Base-by-base conservation (phyloP, 2,329 filamentous ascomycete genomes). In the Lizonia empirigonia region DNA sequence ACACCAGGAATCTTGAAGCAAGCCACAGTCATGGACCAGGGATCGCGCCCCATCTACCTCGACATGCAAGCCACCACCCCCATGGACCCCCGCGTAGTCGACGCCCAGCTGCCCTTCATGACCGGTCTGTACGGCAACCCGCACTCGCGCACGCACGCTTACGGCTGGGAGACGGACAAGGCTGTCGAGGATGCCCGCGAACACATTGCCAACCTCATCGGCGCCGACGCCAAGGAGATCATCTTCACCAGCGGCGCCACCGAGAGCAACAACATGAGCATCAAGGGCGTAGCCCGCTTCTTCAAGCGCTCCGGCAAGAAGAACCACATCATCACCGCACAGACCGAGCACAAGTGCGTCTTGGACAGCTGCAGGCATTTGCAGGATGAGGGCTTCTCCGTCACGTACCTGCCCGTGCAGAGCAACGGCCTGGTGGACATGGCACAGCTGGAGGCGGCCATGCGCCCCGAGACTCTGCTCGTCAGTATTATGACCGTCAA, bases 401-500 rank as follows among this genome's bases (percentile, higher is more conserved):
- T 99, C 61, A 99, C 94, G n/a, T 99, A 99, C 67, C 82, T 99
- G 37, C 91, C 94, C 3, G 94, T 99, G 5, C 84, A 92, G 75
- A 83, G 77, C 67, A 93, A 90, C 61, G 94, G 94, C n/a, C 78
- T 97, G 60, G 80, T 99, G 65, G 84, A 88, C 61, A 83, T 99
- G 79, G 82, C 89, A 33, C 85, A 94, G 63, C 83, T 99, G 23
- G 89, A 95, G 76, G 89, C 86, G 18, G 91, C 93, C 19, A 95
- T 99, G 56, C 85, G 89, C 54, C 92, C 92, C 0, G 92, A 97
- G 54, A 99, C 94, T 12, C 87, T 85, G 34, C 78, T 99, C 23
- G 92, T 97, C 74, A 97, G 92, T 70, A 90, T 99, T 75, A 99
- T 99, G 94, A 87, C 94, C 1, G 94, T 99, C 68, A 99, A 99